These are phyloP conservation scores for Excoecaria agallocha DNA, from an alignment of 345 rosid species.

Conservation along the genomic window DNA sequence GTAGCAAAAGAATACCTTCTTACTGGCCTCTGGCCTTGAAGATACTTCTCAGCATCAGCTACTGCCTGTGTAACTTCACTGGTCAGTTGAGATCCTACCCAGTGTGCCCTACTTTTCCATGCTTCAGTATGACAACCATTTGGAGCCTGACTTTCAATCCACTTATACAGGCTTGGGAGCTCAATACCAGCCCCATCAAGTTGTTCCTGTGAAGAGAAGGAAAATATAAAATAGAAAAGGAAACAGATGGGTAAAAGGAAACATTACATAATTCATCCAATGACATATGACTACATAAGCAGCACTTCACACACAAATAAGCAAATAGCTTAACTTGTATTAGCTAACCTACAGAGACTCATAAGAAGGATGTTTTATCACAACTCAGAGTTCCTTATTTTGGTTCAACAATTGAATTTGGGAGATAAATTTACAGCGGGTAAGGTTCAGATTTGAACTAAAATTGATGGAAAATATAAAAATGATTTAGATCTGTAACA, in stretches of 20 bases:
- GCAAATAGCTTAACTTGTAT: neutral
- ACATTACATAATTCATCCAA: neutral
- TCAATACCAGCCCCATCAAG: constrained; percentile 98
- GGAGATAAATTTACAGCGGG: neutral
- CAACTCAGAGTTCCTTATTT: neutral
- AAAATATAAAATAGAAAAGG: constrained; percentile 10
- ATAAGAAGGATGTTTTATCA: neutral
- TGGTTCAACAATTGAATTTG: constrained; percentile 6
- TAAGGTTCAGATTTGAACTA: neutral
- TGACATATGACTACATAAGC: neutral
- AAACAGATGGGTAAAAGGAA: neutral
- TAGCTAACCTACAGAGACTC: neutral
- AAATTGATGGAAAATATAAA: neutral
- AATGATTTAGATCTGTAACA: neutral
- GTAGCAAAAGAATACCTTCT: constrained; percentile 54
- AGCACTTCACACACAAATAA: neutral
- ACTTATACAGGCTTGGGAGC: constrained; percentile 77
- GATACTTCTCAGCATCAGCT: constrained; percentile 88
- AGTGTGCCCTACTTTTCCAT: constrained; percentile 89
- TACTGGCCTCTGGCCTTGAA: constrained; percentile 75
- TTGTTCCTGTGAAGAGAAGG: constrained; percentile 67
- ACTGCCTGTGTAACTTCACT: constrained; percentile 59
- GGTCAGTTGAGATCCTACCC: constrained; percentile 87
- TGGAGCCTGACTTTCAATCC: constrained; percentile 82
- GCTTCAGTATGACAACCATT: constrained; percentile 87